Conservation (phyloP, 371 early-diverging fungal genomes). For the Apophysomyces trapeziformis region DNA sequence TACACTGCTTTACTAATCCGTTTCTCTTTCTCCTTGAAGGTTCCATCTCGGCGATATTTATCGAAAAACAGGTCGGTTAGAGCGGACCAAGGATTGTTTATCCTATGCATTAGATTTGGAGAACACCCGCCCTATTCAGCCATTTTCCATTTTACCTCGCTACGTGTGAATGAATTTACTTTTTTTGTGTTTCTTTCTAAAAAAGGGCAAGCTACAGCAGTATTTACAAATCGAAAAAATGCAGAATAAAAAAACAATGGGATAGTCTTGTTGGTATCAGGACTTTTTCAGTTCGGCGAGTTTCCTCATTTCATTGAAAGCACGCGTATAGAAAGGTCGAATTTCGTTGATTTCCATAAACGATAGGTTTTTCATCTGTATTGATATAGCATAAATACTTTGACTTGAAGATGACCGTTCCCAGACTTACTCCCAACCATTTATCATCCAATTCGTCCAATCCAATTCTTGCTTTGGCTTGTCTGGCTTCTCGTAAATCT, state of each 20-base stretch:
- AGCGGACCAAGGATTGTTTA: conserved; percentile 67
- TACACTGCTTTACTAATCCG: neutral
- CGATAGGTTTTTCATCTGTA: conserved; percentile 79
- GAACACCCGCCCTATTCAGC: conserved; percentile 64
- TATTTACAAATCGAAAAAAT: neutral
- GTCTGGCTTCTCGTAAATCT: conserved; percentile 85
- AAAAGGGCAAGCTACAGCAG: neutral
- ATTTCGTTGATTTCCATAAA: conserved; percentile 90
- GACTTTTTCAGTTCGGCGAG: conserved; percentile 20
- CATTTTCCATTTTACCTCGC: conserved; percentile 59
- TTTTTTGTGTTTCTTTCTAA: neutral
- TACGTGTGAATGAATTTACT: conserved; percentile 21
- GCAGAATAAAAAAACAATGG: conserved; percentile 1
- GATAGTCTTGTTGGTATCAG: neutral
- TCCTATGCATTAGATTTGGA: conserved; percentile 77
- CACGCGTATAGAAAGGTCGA: conserved; percentile 80
- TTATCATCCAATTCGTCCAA: conserved; percentile 63
- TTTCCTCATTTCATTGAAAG: conserved; percentile 73
- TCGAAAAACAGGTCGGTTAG: conserved; percentile 55
- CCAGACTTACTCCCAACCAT: conserved; percentile 66
- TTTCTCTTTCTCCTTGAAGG: conserved; percentile 28
- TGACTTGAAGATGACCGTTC: neutral
- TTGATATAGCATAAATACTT: neutral
- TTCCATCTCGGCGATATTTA: conserved; percentile 60
- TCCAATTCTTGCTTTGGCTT: conserved; percentile 79